Evolutionary conservation across 2,329 filamentous ascomycete species (phyloP).

Genomic region (Raffaelea arxii): DNA sequence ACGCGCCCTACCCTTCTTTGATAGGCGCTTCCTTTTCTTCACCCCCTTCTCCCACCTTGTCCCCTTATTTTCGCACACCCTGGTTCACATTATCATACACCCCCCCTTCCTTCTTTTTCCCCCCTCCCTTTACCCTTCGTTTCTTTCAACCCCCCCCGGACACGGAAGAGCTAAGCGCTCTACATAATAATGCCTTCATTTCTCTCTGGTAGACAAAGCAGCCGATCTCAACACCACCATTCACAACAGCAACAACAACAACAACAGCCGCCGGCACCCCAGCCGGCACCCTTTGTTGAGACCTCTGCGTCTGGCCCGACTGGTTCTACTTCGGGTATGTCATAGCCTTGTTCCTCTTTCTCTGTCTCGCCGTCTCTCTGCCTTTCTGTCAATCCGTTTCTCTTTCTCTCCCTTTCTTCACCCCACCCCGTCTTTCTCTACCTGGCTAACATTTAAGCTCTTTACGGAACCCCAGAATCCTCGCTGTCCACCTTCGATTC

Average conservation of each 20-base stretch:
- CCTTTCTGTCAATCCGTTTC: background rate
- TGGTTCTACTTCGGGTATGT: constrained; percentile 5
- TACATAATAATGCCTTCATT: constrained; percentile 39
- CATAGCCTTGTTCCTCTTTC: background rate
- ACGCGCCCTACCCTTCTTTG: background rate
- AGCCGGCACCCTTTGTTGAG: constrained; percentile 31
- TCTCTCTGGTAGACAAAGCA: constrained; percentile 45
- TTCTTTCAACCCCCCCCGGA: constrained; percentile 3
- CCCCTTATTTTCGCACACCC: no score
- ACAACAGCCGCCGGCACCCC: constrained; percentile 19
- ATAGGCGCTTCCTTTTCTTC: background rate
- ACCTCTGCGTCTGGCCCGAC: constrained; percentile 19
- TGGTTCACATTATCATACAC: background rate
- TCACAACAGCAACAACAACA: constrained; percentile 13
- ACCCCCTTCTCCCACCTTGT: no score
- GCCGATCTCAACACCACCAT: constrained; percentile 37
- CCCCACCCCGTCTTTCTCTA: background rate
- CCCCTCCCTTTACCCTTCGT: background rate
- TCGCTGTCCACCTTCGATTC: constrained; percentile 9
- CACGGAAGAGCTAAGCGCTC: background rate
- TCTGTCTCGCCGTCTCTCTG: background rate
- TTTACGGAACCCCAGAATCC: no score
- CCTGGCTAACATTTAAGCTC: constrained; percentile 3
- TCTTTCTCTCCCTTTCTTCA: background rate
- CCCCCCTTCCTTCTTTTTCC: constrained; percentile 6